Percentiles rank a stretch among this genome's conserved stretches.
phyloP scores from a whole-genome alignment of 2,329 filamentous ascomycete species.

The Aspergillus sp. region DNA sequence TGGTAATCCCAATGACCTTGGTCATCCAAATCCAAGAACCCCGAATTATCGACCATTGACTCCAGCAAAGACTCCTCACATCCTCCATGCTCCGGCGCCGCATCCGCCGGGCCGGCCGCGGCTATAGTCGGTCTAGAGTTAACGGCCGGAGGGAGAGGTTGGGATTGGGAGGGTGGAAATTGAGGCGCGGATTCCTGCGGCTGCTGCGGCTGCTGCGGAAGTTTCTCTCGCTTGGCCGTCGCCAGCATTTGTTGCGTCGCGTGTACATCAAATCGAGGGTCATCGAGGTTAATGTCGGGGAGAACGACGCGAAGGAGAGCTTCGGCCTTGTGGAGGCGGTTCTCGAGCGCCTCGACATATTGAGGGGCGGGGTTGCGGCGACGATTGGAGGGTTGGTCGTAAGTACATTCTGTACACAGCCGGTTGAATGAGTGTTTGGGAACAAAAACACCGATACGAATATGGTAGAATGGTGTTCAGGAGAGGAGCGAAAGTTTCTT shows the following conservation, averaged over 20 bases:
- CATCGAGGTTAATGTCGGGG: constrained; percentile 80
- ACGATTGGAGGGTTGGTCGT: constrained; percentile 91
- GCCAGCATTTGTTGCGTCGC: constrained; percentile 65
- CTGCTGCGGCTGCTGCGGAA: constrained; percentile 13
- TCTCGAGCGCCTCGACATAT: constrained; percentile 87
- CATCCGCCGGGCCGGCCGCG: constrained; percentile 15
- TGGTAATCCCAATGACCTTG: constrained; percentile 93
- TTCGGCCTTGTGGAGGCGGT: constrained; percentile 78
- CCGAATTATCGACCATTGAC: constrained; percentile 93
- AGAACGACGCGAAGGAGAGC: constrained; percentile 74
- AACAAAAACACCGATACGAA: neutral
- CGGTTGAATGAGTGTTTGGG: neutral
- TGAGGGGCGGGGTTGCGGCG: constrained; percentile 87
- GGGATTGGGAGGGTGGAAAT: neutral
- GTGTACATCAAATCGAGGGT: constrained; percentile 76
- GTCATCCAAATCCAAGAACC: constrained; percentile 87
- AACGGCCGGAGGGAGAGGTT: constrained; percentile 10
- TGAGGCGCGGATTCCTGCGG: constrained; percentile 9
- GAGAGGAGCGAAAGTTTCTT: constrained; percentile 30
- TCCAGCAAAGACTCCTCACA: constrained; percentile 73
- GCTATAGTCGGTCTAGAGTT: constrained; percentile 20
- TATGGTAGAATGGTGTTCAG: neutral
- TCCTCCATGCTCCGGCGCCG: constrained; percentile 36
- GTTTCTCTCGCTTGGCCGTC: constrained; percentile 44
- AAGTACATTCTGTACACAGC: constrained; percentile 72